Base-by-base conservation (phyloP, 2,329 filamentous ascomycete genomes). In the Xylaria sp. region DNA sequence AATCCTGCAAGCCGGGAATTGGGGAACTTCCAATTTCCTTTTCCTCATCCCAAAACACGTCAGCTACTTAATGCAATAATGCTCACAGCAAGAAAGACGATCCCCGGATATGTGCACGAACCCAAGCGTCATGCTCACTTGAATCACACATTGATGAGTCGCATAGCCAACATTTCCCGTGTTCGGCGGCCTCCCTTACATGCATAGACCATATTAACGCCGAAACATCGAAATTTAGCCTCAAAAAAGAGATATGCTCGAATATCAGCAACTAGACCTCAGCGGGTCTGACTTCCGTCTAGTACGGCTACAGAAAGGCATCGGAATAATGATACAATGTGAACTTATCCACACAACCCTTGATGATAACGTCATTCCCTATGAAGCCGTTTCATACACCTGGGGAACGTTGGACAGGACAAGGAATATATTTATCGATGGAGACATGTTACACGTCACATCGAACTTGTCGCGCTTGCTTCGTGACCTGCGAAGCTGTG, bases 351-450 rank as follows among this genome's bases (percentile, higher is more conserved):
- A 55, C n/a, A 35, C 58, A 10, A 51, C 43, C 27, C 51, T 60
- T 9, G 52, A 56, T 35, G 44, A 43, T 6, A 60, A 60, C 15
- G 17, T 44, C 35, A 55, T 60, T 9, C 52, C 58, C 4, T 60
- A 60, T 19, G 58, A 62, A 41, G 53, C 58, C 13, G 52, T 57
- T 19, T 62, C 47, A 31, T 57, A 57, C 23, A 62, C 46, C 10
- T 62, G 53, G 58, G 58, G 47, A 15, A 31, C 54, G 29, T 35
- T 27, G 6, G 2, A 23, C 25, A 57, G 33, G 37, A 17, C 29
- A 13, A 8, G 44, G 23, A 1, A 7, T 7, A 29, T 60, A 17
- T 10, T 38, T 15, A 11, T 60, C 13, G 37, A 17, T 4, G 51
- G 58, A 13, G 7, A 8, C 1, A 37, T n/a, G 19, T 41, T 60